Evolutionary conservation across 257 asterid genomes (phyloP), one percentile per base, ranked within the genome.

Genomic region (Penstemon davidsonii): DNA sequence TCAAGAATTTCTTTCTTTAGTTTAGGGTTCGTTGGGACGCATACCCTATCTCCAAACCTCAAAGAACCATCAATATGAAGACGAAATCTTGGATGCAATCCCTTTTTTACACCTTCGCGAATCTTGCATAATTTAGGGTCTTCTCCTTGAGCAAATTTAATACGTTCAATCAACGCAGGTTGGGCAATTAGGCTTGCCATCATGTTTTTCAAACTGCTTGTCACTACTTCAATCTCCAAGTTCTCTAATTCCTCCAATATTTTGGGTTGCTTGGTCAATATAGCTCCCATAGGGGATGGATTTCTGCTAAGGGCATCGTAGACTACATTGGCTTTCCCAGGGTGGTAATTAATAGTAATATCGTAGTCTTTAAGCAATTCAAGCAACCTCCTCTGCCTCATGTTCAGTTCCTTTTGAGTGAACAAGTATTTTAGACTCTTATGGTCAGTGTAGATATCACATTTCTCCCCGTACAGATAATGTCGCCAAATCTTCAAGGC

Each of bases 341-440:
- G 65, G 7, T 60, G 50, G 8, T 60, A 60, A 4, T 60, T 13
- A 10, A 41, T 40, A 5, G 19, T 15, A 2, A 60, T 15, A 40
- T 41, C 11, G 19, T 42, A 60, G 5, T 60, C 49, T 40, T 40
- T 40, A 1, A 39, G 10, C 3, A 58, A 41, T 5, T 58, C 25
- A 9, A 58, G 11, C 64, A 49, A 58, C 12, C 64, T 58, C 3
- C 36, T 12, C 39, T 58, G 64, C 19, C 46, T 38, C 64, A 58
- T 11, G 13, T 58, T 58, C 4, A 58, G 13, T 5, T 12, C 47
- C 49, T 59, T 38, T 6, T 59, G 49, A 0, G 64, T 59, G 33
- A 11, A 40, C 8, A 59, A 11, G 8, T 38, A 59, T 6, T 38
- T 59, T 7, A 59, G 33, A 59, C 64, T 59, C 8, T 59, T 59